Conservation (phyloP, 2,329 filamentous ascomycete species). For the Fusarium albidum region DNA sequence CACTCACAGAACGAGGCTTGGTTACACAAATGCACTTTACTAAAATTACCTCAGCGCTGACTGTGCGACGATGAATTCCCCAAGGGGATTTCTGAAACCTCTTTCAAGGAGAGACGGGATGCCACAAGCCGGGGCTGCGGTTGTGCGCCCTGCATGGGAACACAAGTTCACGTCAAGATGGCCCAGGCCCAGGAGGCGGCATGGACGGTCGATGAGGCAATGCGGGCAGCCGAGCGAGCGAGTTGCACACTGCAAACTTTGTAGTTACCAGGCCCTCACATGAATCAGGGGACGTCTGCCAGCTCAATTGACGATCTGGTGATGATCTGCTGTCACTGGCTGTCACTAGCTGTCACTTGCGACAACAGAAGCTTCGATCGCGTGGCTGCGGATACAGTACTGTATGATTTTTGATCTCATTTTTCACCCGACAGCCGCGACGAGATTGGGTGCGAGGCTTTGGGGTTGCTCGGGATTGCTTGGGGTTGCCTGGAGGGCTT, state of each 20-base stretch:
- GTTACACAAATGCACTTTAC: conserved; percentile 3
- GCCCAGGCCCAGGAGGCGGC: conserved; percentile 14
- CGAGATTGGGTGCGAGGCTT: conserved; percentile 36
- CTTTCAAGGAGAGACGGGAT: conserved; percentile 7
- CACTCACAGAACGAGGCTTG: conserved; percentile 5
- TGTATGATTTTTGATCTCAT: conserved; percentile 15
- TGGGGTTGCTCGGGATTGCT: too few species aligned
- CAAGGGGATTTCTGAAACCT: conserved; percentile 13
- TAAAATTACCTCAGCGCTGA: conserved; percentile 10
- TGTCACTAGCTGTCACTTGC: conserved; percentile 19
- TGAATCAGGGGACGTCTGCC: conserved; percentile 14
- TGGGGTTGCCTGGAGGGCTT: too few species aligned
- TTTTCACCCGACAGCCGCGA: conserved; percentile 2
- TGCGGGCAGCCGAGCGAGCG: conserved; percentile 22
- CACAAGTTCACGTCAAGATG: conserved; percentile 35
- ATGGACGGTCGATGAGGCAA: conserved; percentile 30
- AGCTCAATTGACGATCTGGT: conserved; percentile 9
- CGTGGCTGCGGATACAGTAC: conserved; percentile 21
- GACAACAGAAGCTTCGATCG: conserved; percentile 21
- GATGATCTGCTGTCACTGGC: too few species aligned
- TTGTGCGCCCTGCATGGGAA: conserved; percentile 23
- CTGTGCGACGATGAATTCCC: conserved; percentile 14
- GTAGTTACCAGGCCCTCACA: too few species aligned
- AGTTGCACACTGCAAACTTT: too few species aligned
- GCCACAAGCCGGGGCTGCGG: conserved; percentile 24